Conservation (phyloP, 2,329 filamentous ascomycete species). For the Fragosphaeria purpurea region DNA sequence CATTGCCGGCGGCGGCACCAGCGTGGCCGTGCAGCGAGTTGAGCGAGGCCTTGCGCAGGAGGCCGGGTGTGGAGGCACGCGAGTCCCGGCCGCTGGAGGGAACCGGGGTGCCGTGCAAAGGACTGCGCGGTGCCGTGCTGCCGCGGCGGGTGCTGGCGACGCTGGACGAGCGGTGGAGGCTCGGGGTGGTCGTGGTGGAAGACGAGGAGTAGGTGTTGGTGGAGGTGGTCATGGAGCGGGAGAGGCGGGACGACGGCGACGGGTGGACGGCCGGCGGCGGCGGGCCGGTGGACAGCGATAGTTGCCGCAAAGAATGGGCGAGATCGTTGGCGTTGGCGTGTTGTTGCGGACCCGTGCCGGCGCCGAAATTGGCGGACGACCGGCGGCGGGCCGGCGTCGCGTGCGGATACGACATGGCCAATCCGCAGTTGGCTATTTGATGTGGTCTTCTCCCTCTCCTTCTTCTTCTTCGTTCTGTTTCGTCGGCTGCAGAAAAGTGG, state of each 20-base stretch:
- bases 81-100: slow-evolving; percentile 28
- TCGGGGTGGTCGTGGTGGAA: slow-evolving; percentile 23
- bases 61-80: slow-evolving; percentile 37
- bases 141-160: slow-evolving; percentile 22
- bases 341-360: too few species aligned
- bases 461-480: too few species aligned
- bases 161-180: slow-evolving; percentile 28
- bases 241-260: background rate
- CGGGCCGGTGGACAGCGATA: slow-evolving; percentile 11
- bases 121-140: slow-evolving; percentile 30
- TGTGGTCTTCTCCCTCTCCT: too few species aligned
- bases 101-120: slow-evolving; percentile 19
- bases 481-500: too few species aligned
- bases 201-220: slow-evolving; percentile 10
- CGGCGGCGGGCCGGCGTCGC: slow-evolving; percentile 5
- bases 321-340: slow-evolving; percentile 8
- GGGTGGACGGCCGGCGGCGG: slow-evolving; percentile 9
- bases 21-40: slow-evolving; percentile 39
- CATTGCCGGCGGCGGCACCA: slow-evolving; percentile 21
- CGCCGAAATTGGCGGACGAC: background rate
- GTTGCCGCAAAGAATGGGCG: slow-evolving; percentile 15
- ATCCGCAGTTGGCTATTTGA: too few species aligned
- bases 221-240: slow-evolving; percentile 4
- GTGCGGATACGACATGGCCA: slow-evolving; percentile 4
- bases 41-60: slow-evolving; percentile 47